Base-by-base conservation (phyloP, 768 basidiomycete genomes). In the Termitomyces eurrhizus region DNA sequence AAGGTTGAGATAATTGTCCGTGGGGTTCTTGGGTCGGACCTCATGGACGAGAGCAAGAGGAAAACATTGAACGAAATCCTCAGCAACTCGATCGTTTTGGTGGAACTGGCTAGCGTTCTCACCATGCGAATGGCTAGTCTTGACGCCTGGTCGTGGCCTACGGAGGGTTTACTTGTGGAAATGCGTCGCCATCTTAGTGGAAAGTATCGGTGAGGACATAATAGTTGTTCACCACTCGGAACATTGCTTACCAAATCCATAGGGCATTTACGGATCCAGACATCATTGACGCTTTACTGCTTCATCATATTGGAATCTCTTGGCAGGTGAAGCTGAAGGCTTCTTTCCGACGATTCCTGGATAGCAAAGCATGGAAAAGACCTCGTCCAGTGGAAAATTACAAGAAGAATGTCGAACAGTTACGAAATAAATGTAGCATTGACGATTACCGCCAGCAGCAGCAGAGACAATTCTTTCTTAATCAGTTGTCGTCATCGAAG, bases 251-350 rank as follows among this genome's bases (percentile, higher is more conserved):
- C 29, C n/a, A 29, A 21, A 42, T 54, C 41, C 18, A 2, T 48
- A 75, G 80, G 24, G 78, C 77, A n/a, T 80, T 78, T 63, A 78
- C 78, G 11, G 79, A 82, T 61, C 77, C 77, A 16, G 80, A 82
- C 44, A 74, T 80, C 52, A 65, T 82, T 29, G 78, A 81, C 55
- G 78, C 76, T 0, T 68, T 81, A 12, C 67, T 82, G 37, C 71
- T 81, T 14, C 77, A 80, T 35, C 72, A 79, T 66, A 67, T 82
- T 12, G 81, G 80, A 0, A 58, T 78, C 7, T 63, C 66, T 16
- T 81, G 80, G 80, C 75, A 78, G 53, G 69, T 76, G 36, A 70
- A 73, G 41, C 61, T 79, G 52, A 78, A 75, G 54, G 49, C 65
- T 9, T 63, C 68, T 5, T 72, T 78, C 57, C 42, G 50, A n/a